Conservation (phyloP, 345 rosid species). For the Psidium guajava region DNA sequence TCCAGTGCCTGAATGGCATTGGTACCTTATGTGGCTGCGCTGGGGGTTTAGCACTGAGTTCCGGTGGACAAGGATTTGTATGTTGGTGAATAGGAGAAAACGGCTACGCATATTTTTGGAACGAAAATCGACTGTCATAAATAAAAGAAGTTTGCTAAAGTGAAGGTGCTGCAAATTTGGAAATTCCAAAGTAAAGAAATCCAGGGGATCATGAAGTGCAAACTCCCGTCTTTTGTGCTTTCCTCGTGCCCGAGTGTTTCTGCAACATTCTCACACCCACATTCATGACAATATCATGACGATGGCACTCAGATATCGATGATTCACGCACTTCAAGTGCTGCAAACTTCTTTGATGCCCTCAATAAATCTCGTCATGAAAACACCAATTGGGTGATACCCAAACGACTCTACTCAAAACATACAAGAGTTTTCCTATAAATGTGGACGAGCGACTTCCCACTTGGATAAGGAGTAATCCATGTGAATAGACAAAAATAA, state of each 20-base stretch:
- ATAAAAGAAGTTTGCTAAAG: neutral
- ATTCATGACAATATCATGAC: neutral
- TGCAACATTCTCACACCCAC: neutral
- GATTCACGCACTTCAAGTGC: neutral
- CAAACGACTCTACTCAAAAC: neutral
- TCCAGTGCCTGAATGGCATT: no score
- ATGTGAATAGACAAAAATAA: neutral
- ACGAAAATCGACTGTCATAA: neutral
- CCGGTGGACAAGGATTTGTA: neutral
- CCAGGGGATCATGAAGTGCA: neutral
- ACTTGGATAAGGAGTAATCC: neutral
- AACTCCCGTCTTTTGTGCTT: neutral
- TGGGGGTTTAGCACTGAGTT: no score
- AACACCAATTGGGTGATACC: neutral
- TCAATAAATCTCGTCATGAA: neutral
- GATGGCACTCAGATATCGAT: neutral
- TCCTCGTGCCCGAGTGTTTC: neutral
- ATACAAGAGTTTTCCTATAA: neutral
- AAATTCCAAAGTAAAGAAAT: neutral
- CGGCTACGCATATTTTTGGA: neutral
- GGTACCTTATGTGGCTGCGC: no score
- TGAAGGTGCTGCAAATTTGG: neutral
- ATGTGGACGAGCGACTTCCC: neutral
- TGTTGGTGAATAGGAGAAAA: neutral
- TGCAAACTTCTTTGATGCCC: neutral